Conservation (phyloP, 805 yeast species). For the Candida boleticola region DNA sequence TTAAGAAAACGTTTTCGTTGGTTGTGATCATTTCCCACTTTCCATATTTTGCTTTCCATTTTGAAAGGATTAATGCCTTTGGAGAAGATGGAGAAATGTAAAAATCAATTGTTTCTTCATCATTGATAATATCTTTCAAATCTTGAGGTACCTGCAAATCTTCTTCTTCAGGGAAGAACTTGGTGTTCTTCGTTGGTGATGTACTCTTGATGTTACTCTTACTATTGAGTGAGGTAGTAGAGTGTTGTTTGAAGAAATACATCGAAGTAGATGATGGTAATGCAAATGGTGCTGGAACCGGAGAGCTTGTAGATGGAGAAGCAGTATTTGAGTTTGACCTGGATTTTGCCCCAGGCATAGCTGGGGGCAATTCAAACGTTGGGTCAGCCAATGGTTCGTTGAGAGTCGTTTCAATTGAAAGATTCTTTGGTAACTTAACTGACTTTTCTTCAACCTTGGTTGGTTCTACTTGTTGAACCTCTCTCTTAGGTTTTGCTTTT, state of each 20-base stretch:
- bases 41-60: constrained; percentile 41
- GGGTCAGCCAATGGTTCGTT: constrained; percentile 1
- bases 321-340: neutral
- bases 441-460: too few species aligned
- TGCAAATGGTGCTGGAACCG: constrained; percentile 41
- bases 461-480: too few species aligned
- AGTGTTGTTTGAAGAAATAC: constrained; percentile 35
- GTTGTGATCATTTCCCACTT: constrained; percentile 45
- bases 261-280: constrained; percentile 43
- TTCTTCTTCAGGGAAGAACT: constrained; percentile 11
- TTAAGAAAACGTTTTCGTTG: constrained; percentile 33
- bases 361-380: neutral
- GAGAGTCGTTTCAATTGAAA: constrained; percentile 1
- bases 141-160: constrained; percentile 32
- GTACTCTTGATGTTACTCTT: constrained; percentile 4
- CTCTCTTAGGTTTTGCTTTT: neutral
- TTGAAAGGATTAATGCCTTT: constrained; percentile 37
- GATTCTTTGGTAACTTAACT: neutral
- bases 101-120: constrained; percentile 36
- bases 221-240: constrained; percentile 7
- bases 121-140: constrained; percentile 36
- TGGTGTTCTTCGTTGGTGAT: too few species aligned
- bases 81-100: constrained; percentile 34
- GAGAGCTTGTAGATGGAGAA: constrained; percentile 7
- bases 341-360: neutral